Evolutionary conservation across 2,329 filamentous ascomycete species (phyloP).

Genomic region (Colletotrichum cereale): DNA sequence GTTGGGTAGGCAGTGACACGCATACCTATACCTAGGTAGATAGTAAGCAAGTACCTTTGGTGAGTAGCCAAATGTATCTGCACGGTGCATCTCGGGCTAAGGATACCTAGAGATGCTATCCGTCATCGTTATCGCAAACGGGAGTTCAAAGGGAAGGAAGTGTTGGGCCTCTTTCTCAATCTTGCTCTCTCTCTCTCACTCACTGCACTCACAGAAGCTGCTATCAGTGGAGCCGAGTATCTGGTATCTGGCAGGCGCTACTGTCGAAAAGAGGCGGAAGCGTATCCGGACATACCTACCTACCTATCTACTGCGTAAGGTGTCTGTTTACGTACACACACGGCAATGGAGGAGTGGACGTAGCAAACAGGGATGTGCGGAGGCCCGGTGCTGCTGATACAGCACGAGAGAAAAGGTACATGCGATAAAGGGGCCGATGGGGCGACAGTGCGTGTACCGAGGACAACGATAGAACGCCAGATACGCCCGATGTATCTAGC

Average conservation of each 20-base stretch:
- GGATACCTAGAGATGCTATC: neutral
- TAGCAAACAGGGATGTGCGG: constrained; percentile 22
- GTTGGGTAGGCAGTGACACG: too few relatives aligned
- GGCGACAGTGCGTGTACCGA: constrained; percentile 8
- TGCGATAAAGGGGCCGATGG: neutral
- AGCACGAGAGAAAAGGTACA: neutral
- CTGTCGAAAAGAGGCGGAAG: neutral
- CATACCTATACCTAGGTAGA: too few relatives aligned
- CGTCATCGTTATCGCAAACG: constrained; percentile 1
- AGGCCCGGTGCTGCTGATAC: constrained; percentile 1
- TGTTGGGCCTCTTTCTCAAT: neutral
- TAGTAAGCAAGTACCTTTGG: too few relatives aligned
- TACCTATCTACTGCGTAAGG: too few relatives aligned
- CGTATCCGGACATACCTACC: too few relatives aligned
- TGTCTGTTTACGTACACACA: too few relatives aligned
- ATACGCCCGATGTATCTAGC: constrained; percentile 3
- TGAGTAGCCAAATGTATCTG: neutral
- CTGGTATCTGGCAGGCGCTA: neutral
- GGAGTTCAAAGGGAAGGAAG: neutral
- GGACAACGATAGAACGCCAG: constrained; percentile 5
- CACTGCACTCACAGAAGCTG: neutral
- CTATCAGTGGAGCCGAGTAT: constrained; percentile 2
- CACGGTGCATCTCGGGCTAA: neutral
- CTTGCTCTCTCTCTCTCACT: neutral
- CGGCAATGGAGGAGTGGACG: constrained; percentile 27